These are phyloP conservation scores for Pestalotiopsis sp. DNA, from an alignment of 2,329 filamentous ascomycete genomes.

Conservation along the genomic window DNA sequence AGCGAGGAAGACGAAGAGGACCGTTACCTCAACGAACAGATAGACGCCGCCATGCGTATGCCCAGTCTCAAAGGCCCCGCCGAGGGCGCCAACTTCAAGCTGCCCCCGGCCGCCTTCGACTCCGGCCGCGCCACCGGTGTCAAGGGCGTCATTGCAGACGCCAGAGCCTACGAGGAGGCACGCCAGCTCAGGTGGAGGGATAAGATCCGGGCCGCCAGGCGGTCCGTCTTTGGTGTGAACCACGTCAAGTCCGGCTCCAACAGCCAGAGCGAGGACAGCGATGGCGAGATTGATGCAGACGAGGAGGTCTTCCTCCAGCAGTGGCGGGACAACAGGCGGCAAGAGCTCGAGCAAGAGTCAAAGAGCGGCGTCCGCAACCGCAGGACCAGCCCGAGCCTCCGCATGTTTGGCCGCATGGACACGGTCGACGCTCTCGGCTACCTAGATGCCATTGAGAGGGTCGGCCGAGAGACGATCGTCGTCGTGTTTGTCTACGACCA, in stretches of 20 bases:
- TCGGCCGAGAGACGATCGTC: constrained; percentile 77
- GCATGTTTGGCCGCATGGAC: constrained; percentile 78
- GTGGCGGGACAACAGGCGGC: constrained; percentile 81
- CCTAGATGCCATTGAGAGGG: constrained; percentile 94
- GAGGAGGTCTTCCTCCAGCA: constrained; percentile 81
- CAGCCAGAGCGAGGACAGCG: constrained; percentile 42
- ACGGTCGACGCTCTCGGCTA: constrained; percentile 89
- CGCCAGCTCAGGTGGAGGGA: constrained; percentile 58
- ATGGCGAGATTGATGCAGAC: constrained; percentile 57
- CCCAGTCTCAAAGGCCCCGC: constrained; percentile 50
- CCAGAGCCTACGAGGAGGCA: constrained; percentile 74
- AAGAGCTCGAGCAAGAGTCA: constrained; percentile 72
- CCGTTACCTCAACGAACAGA: constrained; percentile 52
- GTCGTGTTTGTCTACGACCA: constrained; percentile 94
- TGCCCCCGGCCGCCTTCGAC: constrained; percentile 66
- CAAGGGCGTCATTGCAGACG: constrained; percentile 86
- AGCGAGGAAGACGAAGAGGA: constrained; percentile 60
- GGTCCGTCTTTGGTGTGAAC: constrained; percentile 57
- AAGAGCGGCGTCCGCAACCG: constrained; percentile 60
- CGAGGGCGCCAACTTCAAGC: constrained; percentile 54
- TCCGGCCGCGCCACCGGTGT: constrained; percentile 76
- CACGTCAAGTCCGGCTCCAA: constrained; percentile 29
- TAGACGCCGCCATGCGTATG: constrained; percentile 69
- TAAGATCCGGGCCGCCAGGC: constrained; percentile 54
- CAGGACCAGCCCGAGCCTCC: constrained; percentile 75